Conservation (phyloP, 176 grass and related monocot genomes). For the Microstegium vimineum region DNA sequence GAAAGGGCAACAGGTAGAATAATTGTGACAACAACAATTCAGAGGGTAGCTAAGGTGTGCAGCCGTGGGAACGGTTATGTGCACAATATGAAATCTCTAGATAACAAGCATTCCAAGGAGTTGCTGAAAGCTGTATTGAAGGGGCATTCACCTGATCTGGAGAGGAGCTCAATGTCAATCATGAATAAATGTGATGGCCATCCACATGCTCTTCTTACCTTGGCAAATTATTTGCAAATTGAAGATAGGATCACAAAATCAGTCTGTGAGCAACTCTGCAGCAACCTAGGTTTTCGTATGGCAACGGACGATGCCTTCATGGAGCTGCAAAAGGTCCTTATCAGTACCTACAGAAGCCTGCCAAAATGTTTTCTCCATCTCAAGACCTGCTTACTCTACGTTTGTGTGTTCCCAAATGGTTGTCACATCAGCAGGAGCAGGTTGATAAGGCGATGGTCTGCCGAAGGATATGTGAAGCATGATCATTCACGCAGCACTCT, state of each 20-base stretch:
- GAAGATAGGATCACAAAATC: not conserved
- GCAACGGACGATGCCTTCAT: not conserved
- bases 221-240: not conserved
- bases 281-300: not conserved
- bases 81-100: conserved; percentile 7
- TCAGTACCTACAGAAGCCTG: conserved; percentile 14
- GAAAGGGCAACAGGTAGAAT: not conserved
- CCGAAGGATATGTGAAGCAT: not conserved
- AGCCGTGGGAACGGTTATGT: not conserved
- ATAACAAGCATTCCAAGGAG: conserved; percentile 1
- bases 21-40: conserved; percentile 5
- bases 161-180: not conserved
- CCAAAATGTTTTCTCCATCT: not conserved
- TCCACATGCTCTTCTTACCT: not conserved
- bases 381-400: conserved; percentile 12
- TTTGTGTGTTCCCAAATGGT: conserved; percentile 9
- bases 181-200: conserved; percentile 20
- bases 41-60: not conserved
- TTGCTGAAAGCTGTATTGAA: not conserved
- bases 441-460: conserved; percentile 3
- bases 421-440: not conserved
- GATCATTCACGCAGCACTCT: not conserved
- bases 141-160: not conserved
- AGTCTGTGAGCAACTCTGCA: not conserved
- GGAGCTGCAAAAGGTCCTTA: not conserved